Base-by-base conservation (phyloP, 306 rosid genomes). In the Dryas alaskensis region DNA sequence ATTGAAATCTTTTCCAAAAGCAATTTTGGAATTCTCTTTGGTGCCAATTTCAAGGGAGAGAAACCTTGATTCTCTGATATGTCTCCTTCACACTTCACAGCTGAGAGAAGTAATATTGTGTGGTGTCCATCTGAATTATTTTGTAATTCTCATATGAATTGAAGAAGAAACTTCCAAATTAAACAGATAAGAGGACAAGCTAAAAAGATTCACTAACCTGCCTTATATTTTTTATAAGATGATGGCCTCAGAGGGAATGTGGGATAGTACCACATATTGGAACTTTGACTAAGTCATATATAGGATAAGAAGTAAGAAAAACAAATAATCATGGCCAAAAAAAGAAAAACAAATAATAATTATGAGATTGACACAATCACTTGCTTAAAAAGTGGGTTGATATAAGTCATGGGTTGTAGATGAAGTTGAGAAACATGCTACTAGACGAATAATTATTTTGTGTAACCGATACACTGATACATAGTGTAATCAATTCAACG, bases 21-120 rank as follows among this genome's bases (percentile, higher is more conserved):
- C 48, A 62, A 8, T 62, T 31, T 70, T 22, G 40, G 53, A 70
- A 53, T 43, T 53, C 50, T 69, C 31, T 8, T 70, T 22, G 51
- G 7, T 39, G 10, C 51, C n/a, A 68, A 17, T n/a, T 39, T 50
- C 37, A 51, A 52, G 37, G 39, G 3, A 31, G 62, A 22, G 62
- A 22, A 31, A 31, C 1, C 37, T 31, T 31, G 37, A 31, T 31
- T 31, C 37, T 31, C 37, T 31, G 37, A 31, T 31, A 31, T 31
- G 37, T 40, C 27, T 60, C 12, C 42, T 17, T 11, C 45, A 60
- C 65, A 37, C 27, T 43, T 60, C 45, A 37, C 45, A 31, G 45
- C n/a, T 6, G 17, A 31, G 11, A 57, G 40, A 60, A 12, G 31
- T 5, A 10, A 0, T 27, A 8, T 16, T 4, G 16, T 67, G 72